Base-by-base conservation (phyloP, 202 grass and related monocot genomes). In the Carex arenaria region DNA sequence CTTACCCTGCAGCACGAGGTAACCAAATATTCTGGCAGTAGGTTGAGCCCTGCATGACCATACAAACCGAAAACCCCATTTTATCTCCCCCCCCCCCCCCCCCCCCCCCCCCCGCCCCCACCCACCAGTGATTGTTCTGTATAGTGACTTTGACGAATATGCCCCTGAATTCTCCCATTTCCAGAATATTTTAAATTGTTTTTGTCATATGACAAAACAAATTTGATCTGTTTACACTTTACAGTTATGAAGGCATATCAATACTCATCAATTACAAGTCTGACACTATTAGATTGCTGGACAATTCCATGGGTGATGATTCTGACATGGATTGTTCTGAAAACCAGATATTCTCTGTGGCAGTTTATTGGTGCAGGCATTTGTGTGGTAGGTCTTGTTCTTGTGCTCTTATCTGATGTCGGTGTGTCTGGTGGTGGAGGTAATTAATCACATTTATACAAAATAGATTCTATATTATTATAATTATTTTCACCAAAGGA, bases 231-330 rank as follows among this genome's bases (percentile, higher is more conserved):
- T 36, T 72, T 89, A 79, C 70, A 98, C 89, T 90, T 67, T 89
- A 79, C 70, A 98, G 91, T 90, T 67, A 83, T 95, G 17, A 93
- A 93, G 88, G 93, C 95, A 5, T 95, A 93, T 57, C 95, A 98
- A 57, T 98, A 93, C 64, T 90, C 95, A 3, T 98, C 92, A 30
- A 95, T 93, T 68, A 93, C 95, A 67, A 98, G 89, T n/a, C 88
- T 98, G 73, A 87, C 92, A 30, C 77, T 98, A 64, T 78, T 98
- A 74, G 89, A 93, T 64, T 90, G 91, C 65, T 98, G 93, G 91
- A 95, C 90, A 64, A 90, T 98, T 64, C 89, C 94, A 38, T 95
- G 93, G 96, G 93, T 90, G 55, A 90, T 95, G 67, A 59, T 95
- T 31, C 85, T 98, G 45, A 98, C 91, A 22, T 93, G 95, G 95